Evolutionary conservation across 495 filamentous ascomycete species (phyloP).

Genomic region (Bryoglossum gracile): DNA sequence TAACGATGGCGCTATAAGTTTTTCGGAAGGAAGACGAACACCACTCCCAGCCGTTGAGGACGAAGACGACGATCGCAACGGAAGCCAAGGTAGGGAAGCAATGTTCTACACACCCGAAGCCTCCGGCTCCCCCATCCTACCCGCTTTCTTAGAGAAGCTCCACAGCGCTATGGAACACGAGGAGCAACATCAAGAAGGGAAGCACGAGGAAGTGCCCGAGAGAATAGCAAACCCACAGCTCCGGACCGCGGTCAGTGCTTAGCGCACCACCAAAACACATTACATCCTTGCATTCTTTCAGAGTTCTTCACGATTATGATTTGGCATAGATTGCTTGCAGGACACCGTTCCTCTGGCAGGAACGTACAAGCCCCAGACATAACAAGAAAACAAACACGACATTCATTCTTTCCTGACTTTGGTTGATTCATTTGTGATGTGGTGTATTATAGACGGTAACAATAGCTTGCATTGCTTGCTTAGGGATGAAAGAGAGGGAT

Average conservation of each 20-base stretch:
- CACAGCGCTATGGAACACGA: neutral
- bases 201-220: neutral
- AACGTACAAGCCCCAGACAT: too few relatives aligned
- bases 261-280: too few relatives aligned
- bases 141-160: neutral
- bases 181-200: neutral
- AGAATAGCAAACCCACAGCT: neutral
- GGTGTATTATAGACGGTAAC: too few relatives aligned
- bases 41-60: constrained; percentile 45
- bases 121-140: constrained; percentile 14
- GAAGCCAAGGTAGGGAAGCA: constrained; percentile 16
- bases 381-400: too few relatives aligned
- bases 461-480: too few relatives aligned
- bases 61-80: constrained; percentile 24
- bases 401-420: too few relatives aligned
- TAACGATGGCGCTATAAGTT: constrained; percentile 47
- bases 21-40: constrained; percentile 47
- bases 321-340: too few relatives aligned
- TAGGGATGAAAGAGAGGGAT: too few relatives aligned
- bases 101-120: constrained; percentile 25
- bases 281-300: too few relatives aligned
- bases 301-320: too few relatives aligned
- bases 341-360: too few relatives aligned
- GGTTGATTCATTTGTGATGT: too few relatives aligned
- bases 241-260: neutral